Evolutionary conservation across 2,329 filamentous ascomycete genomes (phyloP).

Genomic region (Penicillium hordei): DNA sequence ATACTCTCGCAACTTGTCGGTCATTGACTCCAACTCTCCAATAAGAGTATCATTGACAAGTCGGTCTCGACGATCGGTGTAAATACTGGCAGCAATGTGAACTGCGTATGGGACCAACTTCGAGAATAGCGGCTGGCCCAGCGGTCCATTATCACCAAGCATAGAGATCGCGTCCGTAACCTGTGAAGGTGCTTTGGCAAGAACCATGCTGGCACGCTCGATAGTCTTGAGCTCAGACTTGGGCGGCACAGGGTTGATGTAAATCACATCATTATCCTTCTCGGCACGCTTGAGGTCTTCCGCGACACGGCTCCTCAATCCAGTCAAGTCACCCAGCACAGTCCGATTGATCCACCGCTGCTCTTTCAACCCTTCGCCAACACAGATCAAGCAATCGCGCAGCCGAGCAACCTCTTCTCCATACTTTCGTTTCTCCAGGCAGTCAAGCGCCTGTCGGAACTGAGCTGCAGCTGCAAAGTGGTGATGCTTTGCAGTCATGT

Average conservation of each 20-base stretch:
- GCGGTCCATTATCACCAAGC: slow-evolving; percentile 74
- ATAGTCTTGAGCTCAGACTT: slow-evolving; percentile 85
- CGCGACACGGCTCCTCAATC: slow-evolving; percentile 75
- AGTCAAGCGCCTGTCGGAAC: slow-evolving; percentile 85
- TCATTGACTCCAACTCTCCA: slow-evolving; percentile 77
- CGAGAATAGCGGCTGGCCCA: slow-evolving; percentile 82
- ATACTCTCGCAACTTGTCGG: slow-evolving; percentile 71
- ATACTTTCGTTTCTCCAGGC: slow-evolving; percentile 88
- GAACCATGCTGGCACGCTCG: slow-evolving; percentile 86
- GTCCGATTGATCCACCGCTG: slow-evolving; percentile 76
- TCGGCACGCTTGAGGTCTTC: slow-evolving; percentile 91
- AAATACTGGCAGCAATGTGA: slow-evolving; percentile 91
- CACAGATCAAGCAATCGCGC: slow-evolving; percentile 76
- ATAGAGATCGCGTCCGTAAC: slow-evolving; percentile 76
- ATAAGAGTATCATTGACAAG: slow-evolving; percentile 86
- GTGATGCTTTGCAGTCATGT: slow-evolving; percentile 94
- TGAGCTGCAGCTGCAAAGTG: slow-evolving; percentile 96
- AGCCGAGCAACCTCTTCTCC: slow-evolving; percentile 91
- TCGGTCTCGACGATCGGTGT: slow-evolving; percentile 87
- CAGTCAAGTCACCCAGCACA: slow-evolving; percentile 78
- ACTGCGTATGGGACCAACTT: slow-evolving; percentile 95
- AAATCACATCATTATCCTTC: slow-evolving; percentile 95
- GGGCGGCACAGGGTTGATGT: slow-evolving; percentile 77
- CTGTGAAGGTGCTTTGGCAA: slow-evolving; percentile 74
- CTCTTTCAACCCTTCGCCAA: slow-evolving; percentile 84